Evolutionary conservation across 208 protist species (phyloP), one percentile per base, ranked within the genome.

Genomic region (Trypanosoma cruzi): DNA sequence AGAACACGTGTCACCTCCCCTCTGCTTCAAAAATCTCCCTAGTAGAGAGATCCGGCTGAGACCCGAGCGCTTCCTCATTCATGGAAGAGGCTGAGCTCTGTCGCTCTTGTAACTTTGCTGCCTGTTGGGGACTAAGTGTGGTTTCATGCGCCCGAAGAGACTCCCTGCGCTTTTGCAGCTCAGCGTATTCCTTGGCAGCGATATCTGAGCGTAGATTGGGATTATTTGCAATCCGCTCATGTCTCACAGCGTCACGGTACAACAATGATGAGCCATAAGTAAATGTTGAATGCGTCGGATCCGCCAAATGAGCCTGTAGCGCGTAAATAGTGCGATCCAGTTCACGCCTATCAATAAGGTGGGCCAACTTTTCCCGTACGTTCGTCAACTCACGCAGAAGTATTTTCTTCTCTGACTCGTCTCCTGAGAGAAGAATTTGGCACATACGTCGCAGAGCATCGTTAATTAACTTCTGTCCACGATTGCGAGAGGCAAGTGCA

Each of bases 301-400:
- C 78, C 13, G 73, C 54, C 16, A 91, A 60, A 68, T 92, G 85
- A 13, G 73, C 68, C 14, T 92, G 80, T 13, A 96, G 76, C 10
- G 88, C 81, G 58, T 79, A 81, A 61, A 94, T 93, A 4, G 91
- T 91, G 46, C 86, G 91, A 34, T 93, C 80, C 4, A 96, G 67
- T 65, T 96, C 91, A 28, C 77, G 71, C 46, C 80, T 66, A 72
- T 94, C 82, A 18, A 96, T 73, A 42, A 93, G 70, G 67, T 94
- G 89, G 24, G 81, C 60, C 85, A 96, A 84, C 77, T 88, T 87
- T 48, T 96, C 91, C 20, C 85, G 85, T 32, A 94, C 81, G 48
- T 89, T 93, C 56, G 73, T 83, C 46, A 96, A 79, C 75, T 94
- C 88, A 49, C 55, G 42, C 67, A 93, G 60, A 48, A 96, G 70